phyloP scores from a whole-genome alignment of 2,329 filamentous ascomycete species.

The Verticillium albo-atrum region DNA sequence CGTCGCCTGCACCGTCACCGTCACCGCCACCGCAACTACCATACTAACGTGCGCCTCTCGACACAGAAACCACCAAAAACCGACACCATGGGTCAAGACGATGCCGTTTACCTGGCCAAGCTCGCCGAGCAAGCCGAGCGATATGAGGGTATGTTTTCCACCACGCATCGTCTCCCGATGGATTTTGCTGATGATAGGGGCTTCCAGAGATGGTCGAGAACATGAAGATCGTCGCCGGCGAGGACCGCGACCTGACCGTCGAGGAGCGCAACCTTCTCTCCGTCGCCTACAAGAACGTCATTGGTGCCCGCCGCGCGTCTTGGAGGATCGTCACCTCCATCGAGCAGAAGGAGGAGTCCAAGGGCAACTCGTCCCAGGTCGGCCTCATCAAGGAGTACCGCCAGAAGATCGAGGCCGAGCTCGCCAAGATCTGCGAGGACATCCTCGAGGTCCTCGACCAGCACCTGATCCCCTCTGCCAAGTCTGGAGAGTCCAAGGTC shows the following conservation, averaged over 20 bases:
- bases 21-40: not conserved
- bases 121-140: constrained; percentile 99
- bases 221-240: constrained; percentile 97
- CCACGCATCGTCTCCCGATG: not conserved
- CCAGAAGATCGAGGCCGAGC: constrained; percentile 95
- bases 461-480: constrained; percentile 89
- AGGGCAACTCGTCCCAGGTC: constrained; percentile 92
- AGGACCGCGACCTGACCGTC: constrained; percentile 77
- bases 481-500: constrained; percentile 96
- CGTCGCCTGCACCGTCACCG: not conserved
- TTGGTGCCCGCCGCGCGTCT: constrained; percentile 91
- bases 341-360: constrained; percentile 99
- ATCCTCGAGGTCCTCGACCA: constrained; percentile 92
- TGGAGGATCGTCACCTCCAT: constrained; percentile 99
- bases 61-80: constrained; percentile 15
- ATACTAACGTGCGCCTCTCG: not conserved
- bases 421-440: constrained; percentile 96
- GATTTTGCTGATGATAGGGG: constrained; percentile 5
- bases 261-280: constrained; percentile 97
- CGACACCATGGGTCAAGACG: constrained; percentile 95
- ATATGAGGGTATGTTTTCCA: constrained; percentile 80
- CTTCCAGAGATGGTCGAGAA: constrained; percentile 95
- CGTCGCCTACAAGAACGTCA: constrained; percentile 99
- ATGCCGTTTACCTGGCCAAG: constrained; percentile 99
- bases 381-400: constrained; percentile 95